Conservation (phyloP, 2,329 filamentous ascomycete genomes). For the Penicillium oxalicum region DNA sequence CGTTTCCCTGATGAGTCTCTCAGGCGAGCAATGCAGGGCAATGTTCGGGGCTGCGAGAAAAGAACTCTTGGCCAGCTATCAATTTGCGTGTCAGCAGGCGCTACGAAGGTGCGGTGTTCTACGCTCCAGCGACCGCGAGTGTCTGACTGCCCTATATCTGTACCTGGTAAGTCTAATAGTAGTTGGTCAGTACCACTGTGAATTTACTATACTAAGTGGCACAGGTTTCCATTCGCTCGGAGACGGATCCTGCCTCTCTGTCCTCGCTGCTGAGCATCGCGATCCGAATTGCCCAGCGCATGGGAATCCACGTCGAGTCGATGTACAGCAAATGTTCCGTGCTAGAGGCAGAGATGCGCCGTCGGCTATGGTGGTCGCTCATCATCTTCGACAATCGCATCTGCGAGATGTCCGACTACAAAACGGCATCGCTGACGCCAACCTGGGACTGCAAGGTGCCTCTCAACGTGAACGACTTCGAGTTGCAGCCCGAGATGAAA, state of each 20-base stretch:
- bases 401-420: slow-evolving; percentile 57
- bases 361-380: slow-evolving; percentile 68
- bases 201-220: slow-evolving; percentile 20
- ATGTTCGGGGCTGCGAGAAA: slow-evolving; percentile 35
- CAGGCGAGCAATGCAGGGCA: slow-evolving; percentile 46
- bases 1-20: slow-evolving; percentile 53
- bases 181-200: background rate
- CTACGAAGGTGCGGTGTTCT: slow-evolving; percentile 41
- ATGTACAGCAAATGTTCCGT: slow-evolving; percentile 39
- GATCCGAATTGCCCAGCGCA: slow-evolving; percentile 60
- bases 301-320: slow-evolving; percentile 63
- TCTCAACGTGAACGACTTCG: slow-evolving; percentile 40
- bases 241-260: slow-evolving; percentile 53
- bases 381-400: slow-evolving; percentile 63
- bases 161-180: slow-evolving; percentile 44
- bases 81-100: slow-evolving; percentile 44
- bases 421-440: slow-evolving; percentile 31
- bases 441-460: slow-evolving; percentile 43
- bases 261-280: slow-evolving; percentile 60
- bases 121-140: slow-evolving; percentile 39
- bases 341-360: slow-evolving; percentile 63
- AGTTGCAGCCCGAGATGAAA: slow-evolving; percentile 38
- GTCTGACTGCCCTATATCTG: slow-evolving; percentile 49
- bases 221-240: slow-evolving; percentile 53
- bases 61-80: slow-evolving; percentile 39